These are phyloP conservation scores for Trichoderma gracile DNA, from an alignment of 2,329 filamentous ascomycete genomes.

Conservation along the genomic window DNA sequence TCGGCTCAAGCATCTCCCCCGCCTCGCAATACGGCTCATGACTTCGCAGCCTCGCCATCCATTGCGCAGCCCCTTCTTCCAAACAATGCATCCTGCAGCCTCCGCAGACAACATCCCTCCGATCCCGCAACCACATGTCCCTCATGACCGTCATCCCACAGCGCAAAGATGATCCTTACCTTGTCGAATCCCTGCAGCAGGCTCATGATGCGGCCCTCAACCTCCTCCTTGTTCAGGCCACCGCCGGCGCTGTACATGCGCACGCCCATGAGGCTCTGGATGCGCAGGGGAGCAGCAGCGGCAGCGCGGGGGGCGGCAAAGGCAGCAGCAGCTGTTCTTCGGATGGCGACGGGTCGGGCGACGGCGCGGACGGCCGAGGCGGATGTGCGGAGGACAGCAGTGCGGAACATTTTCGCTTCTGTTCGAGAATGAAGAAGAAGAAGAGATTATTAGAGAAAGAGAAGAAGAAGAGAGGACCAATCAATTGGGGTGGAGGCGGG, in stretches of 20 bases:
- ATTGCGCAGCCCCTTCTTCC: neutral
- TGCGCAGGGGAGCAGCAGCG: slow-evolving; percentile 48
- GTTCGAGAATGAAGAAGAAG: neutral
- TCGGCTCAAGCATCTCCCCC: neutral
- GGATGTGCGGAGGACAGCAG: slow-evolving; percentile 73
- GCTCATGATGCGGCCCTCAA: slow-evolving; percentile 89
- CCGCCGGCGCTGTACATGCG: slow-evolving; percentile 85
- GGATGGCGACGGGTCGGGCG: slow-evolving; percentile 53
- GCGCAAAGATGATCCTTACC: too few species aligned
- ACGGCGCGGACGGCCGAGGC: slow-evolving; percentile 56
- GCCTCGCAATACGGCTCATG: neutral
- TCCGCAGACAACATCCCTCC: too few species aligned
- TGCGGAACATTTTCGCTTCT: slow-evolving; percentile 73
- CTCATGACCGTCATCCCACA: slow-evolving; percentile 26
- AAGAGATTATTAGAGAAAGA: neutral
- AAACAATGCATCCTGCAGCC: neutral
- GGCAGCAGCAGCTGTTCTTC: slow-evolving; percentile 55
- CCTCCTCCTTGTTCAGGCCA: slow-evolving; percentile 77
- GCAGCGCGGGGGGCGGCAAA: slow-evolving; percentile 57
- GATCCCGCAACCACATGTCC: too few species aligned
- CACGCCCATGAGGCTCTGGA: slow-evolving; percentile 66
- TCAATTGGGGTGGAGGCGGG: slow-evolving; percentile 4
- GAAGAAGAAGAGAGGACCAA: neutral
- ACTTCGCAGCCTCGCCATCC: neutral
- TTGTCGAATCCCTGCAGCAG: slow-evolving; percentile 97